These are phyloP conservation scores for Komagataella phaffii DNA, from an alignment of 805 yeast species.

Conservation along the genomic window DNA sequence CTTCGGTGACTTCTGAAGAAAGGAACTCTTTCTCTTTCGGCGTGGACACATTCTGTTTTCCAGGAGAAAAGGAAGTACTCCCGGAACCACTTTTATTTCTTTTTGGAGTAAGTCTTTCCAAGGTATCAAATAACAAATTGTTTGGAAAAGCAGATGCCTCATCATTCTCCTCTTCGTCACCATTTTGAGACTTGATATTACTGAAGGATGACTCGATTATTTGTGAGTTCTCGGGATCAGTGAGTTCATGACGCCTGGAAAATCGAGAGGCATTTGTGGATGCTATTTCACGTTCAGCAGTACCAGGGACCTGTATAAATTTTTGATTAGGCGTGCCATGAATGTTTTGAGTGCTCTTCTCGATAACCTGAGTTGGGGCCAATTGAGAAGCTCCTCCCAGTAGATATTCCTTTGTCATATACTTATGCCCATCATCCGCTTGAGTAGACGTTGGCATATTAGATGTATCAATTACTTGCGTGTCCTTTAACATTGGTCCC, in stretches of 20 bases:
- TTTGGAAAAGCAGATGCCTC: not conserved
- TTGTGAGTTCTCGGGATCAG: not conserved
- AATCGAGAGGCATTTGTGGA: not conserved
- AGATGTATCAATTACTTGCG: not conserved
- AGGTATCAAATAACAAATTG: not conserved
- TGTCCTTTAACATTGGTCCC: not conserved
- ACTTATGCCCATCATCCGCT: not conserved
- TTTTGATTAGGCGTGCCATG: not conserved
- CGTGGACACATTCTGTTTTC: not conserved
- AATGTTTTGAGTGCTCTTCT: not conserved
- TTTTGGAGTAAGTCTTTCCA: not conserved
- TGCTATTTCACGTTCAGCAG: not conserved
- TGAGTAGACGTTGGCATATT: not conserved
- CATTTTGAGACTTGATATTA: not conserved
- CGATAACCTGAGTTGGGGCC: not conserved
- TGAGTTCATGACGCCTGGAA: not conserved
- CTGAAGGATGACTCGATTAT: not conserved
- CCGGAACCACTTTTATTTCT: not conserved
- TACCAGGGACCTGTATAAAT: not conserved
- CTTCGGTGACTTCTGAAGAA: constrained; percentile 11
- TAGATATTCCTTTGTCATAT: not conserved
- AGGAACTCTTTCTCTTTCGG: not conserved
- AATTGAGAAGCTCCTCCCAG: not conserved
- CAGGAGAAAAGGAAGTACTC: not conserved
- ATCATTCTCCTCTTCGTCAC: not conserved